Conservation (phyloP, 164 flowering plant species). For the Euptelea pleiosperma region DNA sequence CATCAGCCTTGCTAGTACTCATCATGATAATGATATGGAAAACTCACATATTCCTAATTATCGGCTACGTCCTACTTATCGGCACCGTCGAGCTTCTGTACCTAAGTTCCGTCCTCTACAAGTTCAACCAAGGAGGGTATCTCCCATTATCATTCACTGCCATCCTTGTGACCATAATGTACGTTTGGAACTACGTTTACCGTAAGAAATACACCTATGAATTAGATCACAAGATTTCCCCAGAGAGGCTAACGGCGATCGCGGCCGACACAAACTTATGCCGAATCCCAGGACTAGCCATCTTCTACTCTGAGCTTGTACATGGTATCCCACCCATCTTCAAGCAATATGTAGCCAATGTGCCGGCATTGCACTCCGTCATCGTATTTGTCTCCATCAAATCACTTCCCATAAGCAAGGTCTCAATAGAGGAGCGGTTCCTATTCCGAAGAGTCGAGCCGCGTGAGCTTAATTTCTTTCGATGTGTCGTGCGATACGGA, state of each 20-base stretch:
- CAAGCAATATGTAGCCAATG: conserved; percentile 53
- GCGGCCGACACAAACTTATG: conserved; percentile 19
- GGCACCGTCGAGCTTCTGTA: conserved; percentile 41
- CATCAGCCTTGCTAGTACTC: conserved; percentile 54
- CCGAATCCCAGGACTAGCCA: conserved; percentile 57
- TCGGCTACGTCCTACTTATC: conserved; percentile 40
- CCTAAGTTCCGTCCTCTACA: conserved; percentile 71
- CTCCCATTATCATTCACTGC: conserved; percentile 59
- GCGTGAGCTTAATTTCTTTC: conserved; percentile 43
- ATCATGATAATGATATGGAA: conserved; percentile 89
- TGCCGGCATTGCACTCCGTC: conserved; percentile 69
- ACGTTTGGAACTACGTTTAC: conserved; percentile 29
- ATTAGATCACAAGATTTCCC: conserved; percentile 57
- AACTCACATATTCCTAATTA: conserved; percentile 40
- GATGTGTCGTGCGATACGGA: conserved; percentile 78
- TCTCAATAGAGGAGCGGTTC: conserved; percentile 61
- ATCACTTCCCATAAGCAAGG: conserved; percentile 69
- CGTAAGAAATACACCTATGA: conserved; percentile 59
- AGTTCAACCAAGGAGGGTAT: conserved; percentile 73
- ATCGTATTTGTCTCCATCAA: conserved; percentile 74
- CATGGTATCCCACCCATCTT: conserved; percentile 85
- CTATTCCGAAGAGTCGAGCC: conserved; percentile 56
- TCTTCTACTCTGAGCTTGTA: conserved; percentile 79
- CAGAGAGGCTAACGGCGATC: conserved; percentile 33
- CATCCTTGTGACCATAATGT: conserved; percentile 52